These are phyloP conservation scores for Nadsonia starkeyi-henricii DNA, from an alignment of 1,139 yeast species.

Conservation along the genomic window DNA sequence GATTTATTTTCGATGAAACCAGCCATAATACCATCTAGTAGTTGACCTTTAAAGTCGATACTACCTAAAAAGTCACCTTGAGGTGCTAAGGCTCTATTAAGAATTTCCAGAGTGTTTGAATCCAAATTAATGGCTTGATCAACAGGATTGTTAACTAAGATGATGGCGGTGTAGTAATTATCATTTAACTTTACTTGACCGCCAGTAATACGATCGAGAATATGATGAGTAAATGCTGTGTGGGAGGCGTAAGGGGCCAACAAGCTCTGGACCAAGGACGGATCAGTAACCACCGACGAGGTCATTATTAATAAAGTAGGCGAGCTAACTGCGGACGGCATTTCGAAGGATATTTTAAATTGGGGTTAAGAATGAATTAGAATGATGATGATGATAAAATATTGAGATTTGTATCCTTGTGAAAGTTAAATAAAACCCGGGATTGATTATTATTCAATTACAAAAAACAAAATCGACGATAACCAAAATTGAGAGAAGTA, in stretches of 20 bases:
- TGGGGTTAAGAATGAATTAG: too few relatives aligned
- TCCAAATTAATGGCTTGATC: conserved; percentile 30
- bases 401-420: too few relatives aligned
- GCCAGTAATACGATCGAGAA: conserved; percentile 56
- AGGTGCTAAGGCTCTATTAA: conserved; percentile 30
- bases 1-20: conserved; percentile 36
- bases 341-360: too few relatives aligned
- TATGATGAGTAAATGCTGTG: conserved; percentile 38
- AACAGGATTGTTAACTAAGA: conserved; percentile 42
- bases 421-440: too few relatives aligned
- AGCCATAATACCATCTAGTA: conserved; percentile 44
- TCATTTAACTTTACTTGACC: conserved; percentile 37
- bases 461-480: too few relatives aligned
- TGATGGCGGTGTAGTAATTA: conserved; percentile 34
- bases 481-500: too few relatives aligned
- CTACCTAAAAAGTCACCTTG: conserved; percentile 41
- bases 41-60: conserved; percentile 30
- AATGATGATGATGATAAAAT: too few relatives aligned
- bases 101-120: conserved; percentile 27
- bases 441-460: too few relatives aligned
- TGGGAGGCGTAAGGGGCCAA: conserved; percentile 14
- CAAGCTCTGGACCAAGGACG: conserved; percentile 12
- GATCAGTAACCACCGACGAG: conserved; percentile 5
- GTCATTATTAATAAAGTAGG: neutral
- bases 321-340: neutral